Evolutionary conservation across 805 yeast species (phyloP), one percentile per base, ranked within the genome.

Genomic region (Kurtzmaniella fragi): DNA sequence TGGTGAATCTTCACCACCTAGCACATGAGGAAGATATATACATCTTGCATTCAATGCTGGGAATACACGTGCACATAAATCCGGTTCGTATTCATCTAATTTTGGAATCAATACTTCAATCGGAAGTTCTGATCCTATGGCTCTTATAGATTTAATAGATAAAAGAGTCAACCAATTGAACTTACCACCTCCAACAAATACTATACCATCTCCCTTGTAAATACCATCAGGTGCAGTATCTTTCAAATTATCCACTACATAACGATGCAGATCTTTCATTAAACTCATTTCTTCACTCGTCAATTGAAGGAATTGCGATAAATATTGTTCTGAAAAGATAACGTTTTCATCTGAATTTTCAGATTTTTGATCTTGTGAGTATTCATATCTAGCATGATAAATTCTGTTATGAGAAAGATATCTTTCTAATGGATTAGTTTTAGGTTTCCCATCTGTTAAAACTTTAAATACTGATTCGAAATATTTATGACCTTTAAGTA

Each of bases 91-190:
- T 52, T 84, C 93, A 26, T 73, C 73, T 15, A 71, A 65, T 29
- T 77, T 72, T 7, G 95, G 95, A 46, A 89, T 77, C 47, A 86
- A 73, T 8, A 89, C 84, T 65, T 89, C 96, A 15, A 89, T 78
- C 0, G 96, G 96, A 28, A 83, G 59, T 11, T 69, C 70, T 2
- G 84, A 78, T 2, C 91, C 88, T 6, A 73, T 64, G 30, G 78
- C 75, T 51, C 95, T 67, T 37, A 88, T 59, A 44, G 81, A 71
- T 49, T 75, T 75, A 39, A 87, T 73, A 8, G 86, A 77, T 17
- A 84, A 63, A 30, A 84, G 61, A 4, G 87, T 77, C 49, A 82
- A 69, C 73, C 91, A 82, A 44, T 84, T 78, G 59, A 78, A 84
- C 48, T 75, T 75, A 3, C 90, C 93, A 32, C 95, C 95, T 28